Conservation (phyloP, 306 rosid species). For the Spatholobus suberectus region DNA sequence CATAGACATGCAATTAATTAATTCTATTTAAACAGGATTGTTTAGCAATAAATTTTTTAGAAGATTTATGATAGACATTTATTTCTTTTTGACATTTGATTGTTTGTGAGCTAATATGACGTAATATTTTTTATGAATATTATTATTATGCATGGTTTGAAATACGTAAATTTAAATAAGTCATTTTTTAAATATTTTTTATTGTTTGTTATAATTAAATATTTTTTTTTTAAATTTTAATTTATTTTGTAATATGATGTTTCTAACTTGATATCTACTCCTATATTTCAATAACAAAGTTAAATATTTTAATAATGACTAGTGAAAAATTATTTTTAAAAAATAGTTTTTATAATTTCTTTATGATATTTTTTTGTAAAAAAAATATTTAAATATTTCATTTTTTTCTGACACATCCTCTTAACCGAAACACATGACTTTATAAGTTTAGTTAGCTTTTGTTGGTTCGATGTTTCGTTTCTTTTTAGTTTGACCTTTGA, state of each 20-base stretch:
- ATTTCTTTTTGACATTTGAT: background rate
- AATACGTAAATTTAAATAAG: background rate
- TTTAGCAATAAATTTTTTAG: background rate
- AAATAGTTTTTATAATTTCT: background rate
- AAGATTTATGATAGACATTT: background rate
- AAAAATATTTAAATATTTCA: too few species aligned
- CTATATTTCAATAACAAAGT: too few species aligned
- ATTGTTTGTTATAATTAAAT: too few species aligned
- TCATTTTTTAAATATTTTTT: background rate
- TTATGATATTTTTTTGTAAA: too few species aligned
- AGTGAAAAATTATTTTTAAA: background rate
- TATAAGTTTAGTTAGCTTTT: background rate
- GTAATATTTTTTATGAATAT: too few species aligned
- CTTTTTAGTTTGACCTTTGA: background rate
- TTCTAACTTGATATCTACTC: too few species aligned
- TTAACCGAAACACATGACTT: background rate
- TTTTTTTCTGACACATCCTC: too few species aligned
- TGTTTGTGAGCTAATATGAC: too few species aligned
- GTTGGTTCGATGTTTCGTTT: background rate
- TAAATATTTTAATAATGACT: too few species aligned
- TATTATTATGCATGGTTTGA: background rate
- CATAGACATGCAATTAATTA: background rate
- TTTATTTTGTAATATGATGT: too few species aligned
- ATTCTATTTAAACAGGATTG: background rate
- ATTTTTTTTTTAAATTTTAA: too few species aligned